Evolutionary conservation across 176 grass and related monocot genomes (phyloP), one percentile per base, ranked within the genome.

Genomic region (Musa beccarii): DNA sequence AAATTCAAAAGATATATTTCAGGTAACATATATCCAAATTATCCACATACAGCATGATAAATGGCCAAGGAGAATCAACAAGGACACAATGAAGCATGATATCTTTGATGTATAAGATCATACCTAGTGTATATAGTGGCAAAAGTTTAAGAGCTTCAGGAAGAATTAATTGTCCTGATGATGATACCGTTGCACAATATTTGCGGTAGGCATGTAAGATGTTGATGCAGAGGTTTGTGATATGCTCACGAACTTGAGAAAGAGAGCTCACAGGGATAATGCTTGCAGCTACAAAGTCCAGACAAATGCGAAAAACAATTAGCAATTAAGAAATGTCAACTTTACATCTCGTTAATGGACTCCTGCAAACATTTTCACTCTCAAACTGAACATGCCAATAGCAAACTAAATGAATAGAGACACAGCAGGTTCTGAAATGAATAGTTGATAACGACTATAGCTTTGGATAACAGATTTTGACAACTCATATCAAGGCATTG

Each of bases 121-220:
- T 87, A 96, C 92, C 88, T 73, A 96, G 79, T 72, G 88, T 91
- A 85, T 96, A 96, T n/a, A 96, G 71, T 24, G 92, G 92, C 70
- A 96, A 79, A 55, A 96, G 89, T 76, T 96, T 96, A 66, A 96
- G 88, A 75, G 88, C 88, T 82, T 96, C 92, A 29, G 92, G 92
- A 67, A 96, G 88, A 79, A 96, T 96, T 75, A 96, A 79, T 76
- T 96, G 89, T 21, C 92, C 92, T 1, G 92, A 84, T 19, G 92
- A 91, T 61, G 77, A 89, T 73, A 96, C 88, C 68, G 92, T 87
- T 20, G 92, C 92, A 63, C 92, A 96, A 71, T 81, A 79, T 76
- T 96, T 96, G 67, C 92, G 84, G 80, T 96, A 96, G 14, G 89
- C 82, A 16, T 88, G 86, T 34, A 96, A 84, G 78, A 96, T 89